Evolutionary conservation across 2,329 filamentous ascomycete genomes (phyloP), one percentile per base, ranked within the genome.

Genomic region (Elsinoe australis): DNA sequence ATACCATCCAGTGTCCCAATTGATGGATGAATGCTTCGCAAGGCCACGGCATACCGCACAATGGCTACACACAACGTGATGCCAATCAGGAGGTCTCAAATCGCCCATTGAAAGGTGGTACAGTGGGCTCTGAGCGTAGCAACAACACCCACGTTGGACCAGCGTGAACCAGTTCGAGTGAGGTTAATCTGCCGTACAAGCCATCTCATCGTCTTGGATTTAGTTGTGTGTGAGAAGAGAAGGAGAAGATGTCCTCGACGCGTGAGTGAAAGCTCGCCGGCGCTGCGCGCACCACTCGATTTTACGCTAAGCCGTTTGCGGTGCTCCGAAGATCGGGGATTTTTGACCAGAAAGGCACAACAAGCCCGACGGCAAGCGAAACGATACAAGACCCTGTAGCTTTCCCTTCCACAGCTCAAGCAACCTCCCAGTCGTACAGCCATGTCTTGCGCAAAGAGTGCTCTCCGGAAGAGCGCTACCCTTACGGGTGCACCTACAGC

Each of bases 201-300:
- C 78, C 75, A 71, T 72, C 80, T 85, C 83, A 76, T 88, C 83
- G 83, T 73, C 65, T 78, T 80, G 82, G 81, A 77, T 78, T 79
- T 87, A 87, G 82, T 87, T 86, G 80, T 75, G 67, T 78, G 34
- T 26, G 67, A 64, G 68, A 73, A 75, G 68, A 71, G 66, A 56
- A 58, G 64, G 53, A 60, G 58, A 47, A 41, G 12, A n/a, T n/a
- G n/a, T n/a, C n/a, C n/a, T n/a, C n/a, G n/a, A n/a, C n/a, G n/a
- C n/a, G n/a, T n/a, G n/a, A n/a, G n/a, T n/a, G n/a, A n/a, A n/a
- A n/a, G n/a, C n/a, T n/a, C n/a, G n/a, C n/a, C n/a, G n/a, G n/a
- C n/a, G n/a, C n/a, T n/a, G n/a, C n/a, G n/a, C n/a, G n/a, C n/a
- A n/a, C n/a, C n/a, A n/a, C n/a, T n/a, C n/a, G n/a, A n/a, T n/a